Evolutionary conservation across 192 early-diverging fungal species (phyloP), one percentile per base, ranked within the genome.

Genomic region (Linnemannia hyalina): DNA sequence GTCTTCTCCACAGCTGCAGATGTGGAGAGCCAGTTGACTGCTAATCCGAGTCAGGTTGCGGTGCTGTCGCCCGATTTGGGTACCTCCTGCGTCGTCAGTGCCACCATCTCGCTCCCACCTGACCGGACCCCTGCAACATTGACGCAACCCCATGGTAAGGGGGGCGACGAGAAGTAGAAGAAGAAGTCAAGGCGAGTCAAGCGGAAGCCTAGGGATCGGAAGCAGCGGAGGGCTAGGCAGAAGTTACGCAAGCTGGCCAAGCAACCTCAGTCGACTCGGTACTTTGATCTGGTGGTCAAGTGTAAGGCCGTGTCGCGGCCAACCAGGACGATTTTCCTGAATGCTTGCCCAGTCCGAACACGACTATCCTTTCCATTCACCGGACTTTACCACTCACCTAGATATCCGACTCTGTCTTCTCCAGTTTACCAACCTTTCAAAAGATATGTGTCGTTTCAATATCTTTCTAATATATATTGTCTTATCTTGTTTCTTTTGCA

Each of bases 271-370:
- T 32, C 47, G 20, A 29, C 72, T 73, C 72, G 10, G 42, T 73
- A 49, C 44, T 74, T 74, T 54, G 73, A 74, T 55, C n/a, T 74
- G 8, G 49, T 74, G n/a, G 49, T 74, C 73, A 74, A 54, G 47
- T 32, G 47, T 49, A 55, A 74, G 47, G 49, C 73, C 26, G 44
- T 54, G 29, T 52, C 73, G n/a, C 49, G 26, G n/a, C n/a, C n/a
- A n/a, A n/a, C n/a, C n/a, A n/a, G n/a, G n/a, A n/a, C n/a, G n/a
- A n/a, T n/a, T n/a, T n/a, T n/a, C n/a, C n/a, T n/a, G n/a, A n/a
- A n/a, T n/a, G n/a, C n/a, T n/a, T n/a, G n/a, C n/a, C n/a, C n/a
- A n/a, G n/a, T n/a, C n/a, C n/a, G n/a, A n/a, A n/a, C n/a, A n/a
- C n/a, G n/a, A n/a, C n/a, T n/a, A n/a, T n/a, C n/a, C n/a, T n/a